These are phyloP conservation scores for Rhododendron ferrugineum DNA, from an alignment of 148 eudicot species.

Conservation along the genomic window DNA sequence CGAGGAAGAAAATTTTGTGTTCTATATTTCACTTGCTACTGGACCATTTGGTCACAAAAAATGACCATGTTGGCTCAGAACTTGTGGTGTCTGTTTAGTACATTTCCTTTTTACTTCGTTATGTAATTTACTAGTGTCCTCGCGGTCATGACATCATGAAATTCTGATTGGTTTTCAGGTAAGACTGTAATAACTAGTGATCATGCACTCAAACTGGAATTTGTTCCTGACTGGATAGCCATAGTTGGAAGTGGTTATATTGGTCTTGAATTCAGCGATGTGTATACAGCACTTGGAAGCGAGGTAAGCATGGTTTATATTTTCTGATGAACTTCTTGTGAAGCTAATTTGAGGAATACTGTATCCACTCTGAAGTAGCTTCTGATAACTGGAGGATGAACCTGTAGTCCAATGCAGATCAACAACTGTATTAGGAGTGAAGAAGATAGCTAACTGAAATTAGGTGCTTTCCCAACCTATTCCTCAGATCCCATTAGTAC, in stretches of 20 bases:
- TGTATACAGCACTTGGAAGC: constrained; percentile 99
- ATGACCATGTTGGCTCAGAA: constrained; percentile 2
- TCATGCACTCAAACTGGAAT: constrained; percentile 94
- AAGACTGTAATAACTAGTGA: constrained; percentile 99
- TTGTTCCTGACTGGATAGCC: constrained; percentile 98
- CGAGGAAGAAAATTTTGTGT: not conserved
- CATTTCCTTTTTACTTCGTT: not conserved
- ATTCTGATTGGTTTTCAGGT: constrained; percentile 43
- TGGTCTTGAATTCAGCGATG: constrained; percentile 99
- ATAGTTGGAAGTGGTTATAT: constrained; percentile 99
- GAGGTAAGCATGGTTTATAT: constrained; percentile 49
- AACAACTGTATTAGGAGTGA: not conserved
- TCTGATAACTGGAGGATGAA: not conserved
- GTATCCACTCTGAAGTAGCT: not conserved
- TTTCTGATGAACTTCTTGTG: not conserved
- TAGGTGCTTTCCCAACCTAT: not conserved
- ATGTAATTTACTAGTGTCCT: not conserved
- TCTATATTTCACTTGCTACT: not conserved
- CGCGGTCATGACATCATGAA: not conserved
- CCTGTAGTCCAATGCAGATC: not conserved
- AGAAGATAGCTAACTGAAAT: not conserved
- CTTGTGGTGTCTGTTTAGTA: not conserved
- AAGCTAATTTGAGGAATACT: constrained; percentile 1
- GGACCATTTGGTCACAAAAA: not conserved
- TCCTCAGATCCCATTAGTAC: not conserved